Evolutionary conservation across 208 protist species (phyloP), one percentile per base, ranked within the genome.

Genomic region (Leishmania braziliensis): DNA sequence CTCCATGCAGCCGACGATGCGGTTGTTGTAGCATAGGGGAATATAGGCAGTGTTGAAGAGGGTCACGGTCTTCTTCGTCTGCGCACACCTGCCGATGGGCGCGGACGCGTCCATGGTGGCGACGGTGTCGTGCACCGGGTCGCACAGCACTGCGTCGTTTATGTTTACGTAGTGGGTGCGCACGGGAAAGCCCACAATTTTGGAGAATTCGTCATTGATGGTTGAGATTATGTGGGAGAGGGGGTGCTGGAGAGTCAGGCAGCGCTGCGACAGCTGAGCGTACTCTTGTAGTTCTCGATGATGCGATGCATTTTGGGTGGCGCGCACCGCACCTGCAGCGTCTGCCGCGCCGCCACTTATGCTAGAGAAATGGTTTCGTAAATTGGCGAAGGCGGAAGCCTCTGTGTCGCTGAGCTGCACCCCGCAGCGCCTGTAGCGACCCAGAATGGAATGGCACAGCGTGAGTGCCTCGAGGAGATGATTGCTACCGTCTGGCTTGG

Each of bases 381-480:
- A 62, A n/a, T 82, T 76, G 16, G 85, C 65, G 62, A 91, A 84
- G 65, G 84, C 82, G 62, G 87, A 85, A 56, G 82, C 78, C 80
- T 93, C 89, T 23, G 73, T 72, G 8, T 68, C n/a, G 58, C 77
- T 83, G 68, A 93, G 81, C 54, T 48, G 51, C 54, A 75, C 76
- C 23, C 80, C 83, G 54, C 43, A 83, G 69, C 89, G 86, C 54
- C 87, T 75, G 79, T 93, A 93, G n/a, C 89, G 89, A 29, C 53
- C 48, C 3, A 93, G 75, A 72, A 93, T 91, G 33, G 87, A 87
- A 58, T 93, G 83, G 50, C 84, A 87, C 71, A 93, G 85, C 18
- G 85, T 75, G 29, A 93, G 78, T 23, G 89, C 86, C 78, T 93
- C 89, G 70, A 86, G 87, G 48, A 93, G 87, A 68, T 93, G 88